A percentile compares a stretch with the other conserved stretches of the same genome.
Conservation (phyloP, 345 rosid species). For the Lenwebbia sp. region DNA sequence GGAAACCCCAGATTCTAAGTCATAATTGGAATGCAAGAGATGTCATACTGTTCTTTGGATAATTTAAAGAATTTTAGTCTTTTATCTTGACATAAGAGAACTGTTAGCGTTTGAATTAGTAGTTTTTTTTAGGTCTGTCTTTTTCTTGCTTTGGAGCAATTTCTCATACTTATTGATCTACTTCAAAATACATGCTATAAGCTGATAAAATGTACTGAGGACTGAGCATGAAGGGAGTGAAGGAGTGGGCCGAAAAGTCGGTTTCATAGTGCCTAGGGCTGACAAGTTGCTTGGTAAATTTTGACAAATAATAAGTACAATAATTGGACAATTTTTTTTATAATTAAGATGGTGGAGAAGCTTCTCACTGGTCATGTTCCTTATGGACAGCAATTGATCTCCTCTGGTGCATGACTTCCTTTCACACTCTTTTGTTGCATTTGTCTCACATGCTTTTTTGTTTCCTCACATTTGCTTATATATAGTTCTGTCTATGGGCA, state of each 20-base stretch:
- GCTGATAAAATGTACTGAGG: not conserved
- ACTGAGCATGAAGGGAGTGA: not conserved
- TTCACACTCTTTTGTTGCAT: not conserved
- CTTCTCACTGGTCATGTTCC: not conserved
- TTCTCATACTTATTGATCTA: not conserved
- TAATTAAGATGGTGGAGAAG: not conserved
- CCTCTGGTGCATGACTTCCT: not conserved
- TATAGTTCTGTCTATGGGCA: not conserved
- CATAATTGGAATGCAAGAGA: not conserved
- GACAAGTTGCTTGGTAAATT: not conserved
- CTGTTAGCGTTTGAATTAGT: not conserved
- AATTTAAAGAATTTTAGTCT: not conserved
- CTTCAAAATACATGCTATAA: not conserved
- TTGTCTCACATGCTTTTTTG: not conserved
- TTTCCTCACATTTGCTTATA: not conserved
- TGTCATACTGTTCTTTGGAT: not conserved
- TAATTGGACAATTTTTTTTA: not conserved
- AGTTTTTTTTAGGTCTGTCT: not conserved
- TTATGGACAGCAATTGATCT: not conserved
- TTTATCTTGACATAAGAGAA: no score
- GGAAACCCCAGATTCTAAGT: not conserved
- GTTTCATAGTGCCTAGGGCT: not conserved
- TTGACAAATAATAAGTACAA: not conserved
- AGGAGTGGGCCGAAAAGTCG: not conserved
- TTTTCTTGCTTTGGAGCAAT: not conserved